A percentile compares a stretch with the other conserved stretches of the same genome.
Evolutionary conservation across 257 asterid species (phyloP).

Genomic region (Solanum rostratum): DNA sequence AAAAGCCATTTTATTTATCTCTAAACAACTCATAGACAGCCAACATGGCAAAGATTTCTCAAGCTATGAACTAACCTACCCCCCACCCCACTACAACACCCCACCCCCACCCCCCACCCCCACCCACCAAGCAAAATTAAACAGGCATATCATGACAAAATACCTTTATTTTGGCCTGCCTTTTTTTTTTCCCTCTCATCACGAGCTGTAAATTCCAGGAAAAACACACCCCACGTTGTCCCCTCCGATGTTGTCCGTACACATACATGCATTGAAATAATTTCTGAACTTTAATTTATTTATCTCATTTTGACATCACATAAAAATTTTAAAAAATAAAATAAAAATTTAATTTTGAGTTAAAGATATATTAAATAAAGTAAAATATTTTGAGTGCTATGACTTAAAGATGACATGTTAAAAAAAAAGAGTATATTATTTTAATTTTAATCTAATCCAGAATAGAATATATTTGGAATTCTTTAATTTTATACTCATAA

Average conservation of each 20-base stretch:
- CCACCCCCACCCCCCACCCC: constrained; percentile 14
- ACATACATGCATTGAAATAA: neutral
- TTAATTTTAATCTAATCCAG: too few relatives aligned
- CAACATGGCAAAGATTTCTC: constrained; percentile 21
- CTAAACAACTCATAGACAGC: constrained; percentile 19
- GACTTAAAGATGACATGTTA: too few relatives aligned
- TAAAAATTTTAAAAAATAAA: too few relatives aligned
- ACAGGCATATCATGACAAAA: constrained; percentile 43
- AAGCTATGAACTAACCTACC: constrained; percentile 17
- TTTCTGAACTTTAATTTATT: too few relatives aligned
- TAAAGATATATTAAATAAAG: too few relatives aligned
- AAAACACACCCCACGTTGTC: constrained; percentile 4
- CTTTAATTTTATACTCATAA: too few relatives aligned
- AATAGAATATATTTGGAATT: too few relatives aligned
- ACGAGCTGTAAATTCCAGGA: constrained; percentile 34
- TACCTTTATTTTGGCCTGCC: constrained; percentile 7
- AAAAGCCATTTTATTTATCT: neutral
- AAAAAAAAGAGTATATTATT: too few relatives aligned
- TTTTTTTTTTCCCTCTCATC: constrained; percentile 33
- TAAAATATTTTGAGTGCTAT: too few relatives aligned
- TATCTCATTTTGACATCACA: too few relatives aligned
- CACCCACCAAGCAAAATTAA: neutral
- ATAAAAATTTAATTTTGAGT: too few relatives aligned
- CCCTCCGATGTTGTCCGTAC: neutral
- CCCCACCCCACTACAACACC: constrained; percentile 15